phyloP scores from a whole-genome alignment of 179 eudicot genomes.

The Silene vulgaris region DNA sequence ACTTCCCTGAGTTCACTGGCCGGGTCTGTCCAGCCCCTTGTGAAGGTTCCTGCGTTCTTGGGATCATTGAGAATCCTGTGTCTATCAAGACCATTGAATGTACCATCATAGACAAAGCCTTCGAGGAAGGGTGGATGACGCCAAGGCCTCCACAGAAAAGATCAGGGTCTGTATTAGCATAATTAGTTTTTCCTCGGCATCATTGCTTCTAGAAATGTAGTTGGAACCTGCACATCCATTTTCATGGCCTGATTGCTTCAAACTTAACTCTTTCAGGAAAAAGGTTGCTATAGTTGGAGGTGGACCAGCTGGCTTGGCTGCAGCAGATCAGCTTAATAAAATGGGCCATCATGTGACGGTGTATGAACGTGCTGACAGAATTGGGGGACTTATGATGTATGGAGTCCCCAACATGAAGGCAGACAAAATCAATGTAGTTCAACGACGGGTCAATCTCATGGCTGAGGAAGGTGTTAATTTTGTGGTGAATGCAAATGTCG shows the following conservation, averaged over 20 bases:
- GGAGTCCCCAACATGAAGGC: slow-evolving; percentile 99
- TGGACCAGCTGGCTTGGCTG: slow-evolving; percentile 98
- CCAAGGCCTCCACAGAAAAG: slow-evolving; percentile 88
- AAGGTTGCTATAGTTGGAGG: slow-evolving; percentile 81
- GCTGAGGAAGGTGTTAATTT: slow-evolving; percentile 72
- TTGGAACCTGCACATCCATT: neutral
- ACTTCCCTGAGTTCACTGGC: slow-evolving; percentile 98
- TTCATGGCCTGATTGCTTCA: slow-evolving; percentile 15
- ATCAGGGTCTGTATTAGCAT: slow-evolving; percentile 54
- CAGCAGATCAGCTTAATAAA: slow-evolving; percentile 91
- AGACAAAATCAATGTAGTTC: slow-evolving; percentile 76
- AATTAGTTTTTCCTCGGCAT: neutral
- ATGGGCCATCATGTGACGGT: slow-evolving; percentile 91
- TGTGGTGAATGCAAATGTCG: slow-evolving; percentile 82
- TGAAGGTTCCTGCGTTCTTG: slow-evolving; percentile 99
- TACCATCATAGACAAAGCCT: slow-evolving; percentile 91
- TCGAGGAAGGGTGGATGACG: slow-evolving; percentile 98
- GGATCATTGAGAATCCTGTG: slow-evolving; percentile 95
- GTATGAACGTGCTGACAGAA: slow-evolving; percentile 88
- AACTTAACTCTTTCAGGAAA: slow-evolving; percentile 46
- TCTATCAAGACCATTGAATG: slow-evolving; percentile 93
- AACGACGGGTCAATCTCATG: slow-evolving; percentile 90
- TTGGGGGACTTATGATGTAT: slow-evolving; percentile 99
- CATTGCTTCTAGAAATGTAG: neutral
- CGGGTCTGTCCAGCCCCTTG: slow-evolving; percentile 99